Evolutionary conservation across 129 eudicot species (phyloP).

Genomic region (Ambrosia artemisiifolia): DNA sequence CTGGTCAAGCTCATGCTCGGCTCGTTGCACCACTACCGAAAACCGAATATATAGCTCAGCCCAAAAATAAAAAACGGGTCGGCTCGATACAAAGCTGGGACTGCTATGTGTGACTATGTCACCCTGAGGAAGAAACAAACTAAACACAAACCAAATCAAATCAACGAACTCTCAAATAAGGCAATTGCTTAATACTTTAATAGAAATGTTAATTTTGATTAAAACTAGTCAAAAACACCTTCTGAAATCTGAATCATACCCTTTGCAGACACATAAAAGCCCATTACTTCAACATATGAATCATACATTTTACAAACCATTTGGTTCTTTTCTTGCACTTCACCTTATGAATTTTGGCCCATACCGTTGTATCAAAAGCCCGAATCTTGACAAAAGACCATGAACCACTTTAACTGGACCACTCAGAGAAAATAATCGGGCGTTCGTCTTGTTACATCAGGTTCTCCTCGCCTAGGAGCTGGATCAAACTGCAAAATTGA

Average conservation of each 20-base stretch:
- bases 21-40: no score
- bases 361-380: slow-evolving; percentile 5
- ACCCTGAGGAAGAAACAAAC: background rate
- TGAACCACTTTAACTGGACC: background rate
- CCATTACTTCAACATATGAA: background rate
- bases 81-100: background rate
- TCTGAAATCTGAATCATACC: background rate
- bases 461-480: slow-evolving; percentile 94
- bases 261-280: slow-evolving; percentile 13
- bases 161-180: background rate
- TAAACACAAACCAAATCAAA: background rate
- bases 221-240: slow-evolving; percentile 22
- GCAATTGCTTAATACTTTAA: slow-evolving; percentile 6
- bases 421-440: slow-evolving; percentile 79
- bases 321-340: slow-evolving; percentile 19
- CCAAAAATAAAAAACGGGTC: no score
- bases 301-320: slow-evolving; percentile 28
- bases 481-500: slow-evolving; percentile 71
- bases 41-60: no score
- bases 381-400: slow-evolving; percentile 1
- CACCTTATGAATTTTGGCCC: slow-evolving; percentile 5
- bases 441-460: slow-evolving; percentile 88
- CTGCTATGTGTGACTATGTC: background rate
- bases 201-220: slow-evolving; percentile 12
- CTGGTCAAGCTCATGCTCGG: no score